These are phyloP conservation scores for Rhododendron simsii DNA, from an alignment of 148 eudicot species.

Conservation along the genomic window DNA sequence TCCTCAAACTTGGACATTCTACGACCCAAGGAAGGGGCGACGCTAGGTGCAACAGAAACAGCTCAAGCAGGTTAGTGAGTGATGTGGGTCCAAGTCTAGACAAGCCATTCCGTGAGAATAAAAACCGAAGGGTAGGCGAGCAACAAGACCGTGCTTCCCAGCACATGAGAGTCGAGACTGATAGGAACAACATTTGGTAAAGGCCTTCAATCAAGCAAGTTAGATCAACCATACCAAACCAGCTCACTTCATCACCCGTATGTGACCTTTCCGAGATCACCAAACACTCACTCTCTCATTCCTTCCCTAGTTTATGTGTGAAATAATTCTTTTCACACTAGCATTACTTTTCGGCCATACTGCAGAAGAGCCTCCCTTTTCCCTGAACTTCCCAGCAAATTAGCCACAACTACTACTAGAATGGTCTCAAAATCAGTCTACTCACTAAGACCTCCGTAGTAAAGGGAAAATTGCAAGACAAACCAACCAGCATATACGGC, in stretches of 20 bases:
- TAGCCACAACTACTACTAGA: background rate
- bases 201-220: background rate
- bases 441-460: background rate
- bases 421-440: background rate
- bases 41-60: conserved; percentile 3
- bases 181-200: background rate
- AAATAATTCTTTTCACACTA: background rate
- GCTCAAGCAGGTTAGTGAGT: background rate
- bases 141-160: background rate
- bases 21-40: background rate
- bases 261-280: background rate
- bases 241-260: background rate
- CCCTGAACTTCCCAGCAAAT: background rate
- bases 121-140: background rate
- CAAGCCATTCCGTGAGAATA: background rate
- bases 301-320: background rate
- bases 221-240: background rate
- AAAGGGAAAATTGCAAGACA: background rate
- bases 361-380: background rate
- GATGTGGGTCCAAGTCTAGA: background rate
- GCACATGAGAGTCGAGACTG: background rate
- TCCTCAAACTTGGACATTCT: background rate
- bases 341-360: background rate
- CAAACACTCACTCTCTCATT: background rate
- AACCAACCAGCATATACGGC: background rate